phyloP scores from a whole-genome alignment of 2,329 filamentous ascomycete species.

The Phoma sp. region DNA sequence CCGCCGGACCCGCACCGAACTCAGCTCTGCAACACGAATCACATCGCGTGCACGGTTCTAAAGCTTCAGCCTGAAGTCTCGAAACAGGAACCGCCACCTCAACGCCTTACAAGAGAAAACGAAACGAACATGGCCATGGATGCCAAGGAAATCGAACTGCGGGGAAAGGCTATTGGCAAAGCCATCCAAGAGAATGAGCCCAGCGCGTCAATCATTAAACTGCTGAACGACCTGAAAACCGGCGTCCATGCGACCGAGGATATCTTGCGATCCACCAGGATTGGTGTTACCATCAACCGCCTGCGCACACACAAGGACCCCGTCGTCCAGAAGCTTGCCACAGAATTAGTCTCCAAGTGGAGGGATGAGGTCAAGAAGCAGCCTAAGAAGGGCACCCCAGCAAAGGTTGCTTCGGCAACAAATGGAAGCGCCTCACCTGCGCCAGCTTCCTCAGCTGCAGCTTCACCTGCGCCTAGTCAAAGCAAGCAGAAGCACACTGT shows the following conservation, averaged over 20 bases:
- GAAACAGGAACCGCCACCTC: neutral
- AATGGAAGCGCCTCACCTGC: conserved; percentile 42
- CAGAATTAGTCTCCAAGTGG: conserved; percentile 88
- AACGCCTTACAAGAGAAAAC: neutral
- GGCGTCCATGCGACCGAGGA: conserved; percentile 87
- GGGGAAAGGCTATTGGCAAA: conserved; percentile 81
- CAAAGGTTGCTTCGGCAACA: conserved; percentile 27
- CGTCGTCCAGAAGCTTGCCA: conserved; percentile 75
- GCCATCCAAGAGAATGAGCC: conserved; percentile 78
- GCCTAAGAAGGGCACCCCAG: conserved; percentile 38
- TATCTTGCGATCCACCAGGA: conserved; percentile 86
- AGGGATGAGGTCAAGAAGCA: conserved; percentile 74
- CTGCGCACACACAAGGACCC: conserved; percentile 80
- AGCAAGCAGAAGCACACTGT: conserved; percentile 63
- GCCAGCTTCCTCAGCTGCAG: conserved; percentile 49
- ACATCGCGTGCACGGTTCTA: conserved; percentile 2
- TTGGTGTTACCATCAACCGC: conserved; percentile 88
- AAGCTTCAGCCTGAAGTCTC: neutral
- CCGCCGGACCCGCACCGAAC: conserved; percentile 16
- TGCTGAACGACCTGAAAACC: conserved; percentile 81
- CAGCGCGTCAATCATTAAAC: conserved; percentile 71
- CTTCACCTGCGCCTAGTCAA: conserved; percentile 59
- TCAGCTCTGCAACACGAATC: conserved; percentile 5
- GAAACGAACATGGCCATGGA: conserved; percentile 65
- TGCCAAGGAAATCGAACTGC: conserved; percentile 78